Evolutionary conservation across 2,329 filamentous ascomycete species (phyloP).

Genomic region (Pezicula rhizophila): DNA sequence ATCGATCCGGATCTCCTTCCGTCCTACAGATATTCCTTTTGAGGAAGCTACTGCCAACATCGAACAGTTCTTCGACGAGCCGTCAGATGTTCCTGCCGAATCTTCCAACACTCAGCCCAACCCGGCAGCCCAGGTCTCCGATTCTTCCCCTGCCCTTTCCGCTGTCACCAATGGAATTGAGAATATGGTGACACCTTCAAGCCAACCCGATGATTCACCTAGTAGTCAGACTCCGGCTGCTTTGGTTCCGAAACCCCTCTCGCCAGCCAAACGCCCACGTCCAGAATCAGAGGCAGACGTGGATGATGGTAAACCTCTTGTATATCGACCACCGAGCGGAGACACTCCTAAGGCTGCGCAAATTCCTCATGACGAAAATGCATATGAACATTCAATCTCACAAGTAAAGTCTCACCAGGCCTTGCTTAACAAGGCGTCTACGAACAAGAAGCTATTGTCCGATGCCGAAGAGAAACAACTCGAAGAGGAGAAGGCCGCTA

Average conservation of each 20-base stretch:
- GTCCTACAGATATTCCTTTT: constrained; percentile 68
- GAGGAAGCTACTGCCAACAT: constrained; percentile 84
- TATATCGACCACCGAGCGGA: constrained; percentile 75
- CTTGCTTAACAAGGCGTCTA: constrained; percentile 52
- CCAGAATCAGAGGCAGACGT: constrained; percentile 10
- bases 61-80: constrained; percentile 61
- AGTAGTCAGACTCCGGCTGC: neutral
- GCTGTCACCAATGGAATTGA: constrained; percentile 13
- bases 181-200: constrained; percentile 7
- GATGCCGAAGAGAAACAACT: constrained; percentile 75
- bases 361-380: constrained; percentile 60
- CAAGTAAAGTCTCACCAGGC: constrained; percentile 72
- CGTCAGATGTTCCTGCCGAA: constrained; percentile 10
- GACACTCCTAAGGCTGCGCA: constrained; percentile 70
- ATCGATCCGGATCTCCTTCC: constrained; percentile 72
- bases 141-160: constrained; percentile 2
- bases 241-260: neutral
- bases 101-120: neutral
- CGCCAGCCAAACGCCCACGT: constrained; percentile 7
- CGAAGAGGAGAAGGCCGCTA: constrained; percentile 58
- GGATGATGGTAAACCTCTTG: constrained; percentile 40
- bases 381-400: constrained; percentile 69
- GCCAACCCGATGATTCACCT: no score
- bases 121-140: constrained; percentile 11
- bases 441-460: constrained; percentile 73